Base-by-base conservation (phyloP, 179 eudicot genomes). In the Corrigiola litoralis region DNA sequence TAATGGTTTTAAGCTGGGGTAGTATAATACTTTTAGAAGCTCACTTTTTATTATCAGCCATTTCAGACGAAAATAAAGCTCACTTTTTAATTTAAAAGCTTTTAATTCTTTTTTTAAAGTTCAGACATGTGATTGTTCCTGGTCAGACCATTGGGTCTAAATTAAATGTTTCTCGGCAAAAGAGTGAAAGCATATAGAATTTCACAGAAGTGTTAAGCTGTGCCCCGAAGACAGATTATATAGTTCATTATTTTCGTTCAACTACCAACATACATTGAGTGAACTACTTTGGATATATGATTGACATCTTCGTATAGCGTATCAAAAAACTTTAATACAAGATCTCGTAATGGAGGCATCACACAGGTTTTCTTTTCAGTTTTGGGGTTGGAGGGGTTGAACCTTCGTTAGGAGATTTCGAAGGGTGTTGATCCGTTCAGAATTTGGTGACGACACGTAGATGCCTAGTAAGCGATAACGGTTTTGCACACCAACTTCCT, bases 361-460 rank as follows among this genome's bases (percentile, higher is more conserved):
- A 55, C 34, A 18, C 14, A 16, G 18, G 11, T n/a, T 40, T 23
- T 14, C 40, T 33, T 23, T 58, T 58, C 14, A 34, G 63, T 13
- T 25, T 23, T 21, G 18, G 61, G 24, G 29, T 58, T 58, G 49
- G 63, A 58, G 49, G 63, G 49, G 48, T 40, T 27, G 49, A 38
- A 38, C n/a, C 33, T 38, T 41, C 24, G 33, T 23, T 20, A 38
- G 20, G 54, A 23, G 45, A 25, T 23, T 56, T 45, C 37, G 29
- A 54, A 42, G 41, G 44, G 17, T 53, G 20, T 66, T 32, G 21
- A 53, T 0, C 23, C 12, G 31, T 28, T 12, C 9, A 37, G 29
- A 18, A 18, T 42, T 66, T 14, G n/a, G 21, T 41, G 8, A 7
- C 21, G 71, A 59, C 60, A 68, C 72, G 49, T 68, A 25, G 58